A percentile compares a stretch with the other conserved stretches of the same genome.
phyloP scores from a whole-genome alignment of 805 yeast genomes.

The Ogataea chonburiensis region DNA sequence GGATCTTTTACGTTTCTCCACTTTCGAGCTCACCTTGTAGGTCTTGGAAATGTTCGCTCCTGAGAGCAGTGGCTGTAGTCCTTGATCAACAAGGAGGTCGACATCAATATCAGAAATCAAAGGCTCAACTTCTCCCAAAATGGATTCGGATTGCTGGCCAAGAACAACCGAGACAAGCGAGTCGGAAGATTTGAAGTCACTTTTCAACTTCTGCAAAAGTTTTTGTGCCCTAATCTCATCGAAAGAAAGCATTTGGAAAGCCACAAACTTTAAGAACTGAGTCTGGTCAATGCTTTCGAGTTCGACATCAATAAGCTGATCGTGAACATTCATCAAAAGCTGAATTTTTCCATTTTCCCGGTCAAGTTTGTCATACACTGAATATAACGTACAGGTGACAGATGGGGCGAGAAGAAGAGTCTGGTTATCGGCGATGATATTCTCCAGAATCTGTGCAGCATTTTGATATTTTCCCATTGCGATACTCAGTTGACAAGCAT shows the following conservation, averaged over 20 bases:
- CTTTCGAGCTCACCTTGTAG: constrained; percentile 12
- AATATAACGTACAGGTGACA: constrained; percentile 47
- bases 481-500: constrained; percentile 37
- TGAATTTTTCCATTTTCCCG: constrained; percentile 34
- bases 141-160: constrained; percentile 9
- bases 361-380: constrained; percentile 48
- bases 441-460: constrained; percentile 39
- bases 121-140: constrained; percentile 25
- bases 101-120: constrained; percentile 34
- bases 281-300: constrained; percentile 19
- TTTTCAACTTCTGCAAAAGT: constrained; percentile 28
- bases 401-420: constrained; percentile 39
- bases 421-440: constrained; percentile 18
- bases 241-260: constrained; percentile 39
- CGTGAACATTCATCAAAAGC: constrained; percentile 34
- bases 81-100: constrained; percentile 30
- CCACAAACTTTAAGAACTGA: constrained; percentile 34
- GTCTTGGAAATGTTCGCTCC: constrained; percentile 12
- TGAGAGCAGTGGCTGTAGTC: constrained; percentile 28
- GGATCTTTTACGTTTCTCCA: constrained; percentile 26
- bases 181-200: constrained; percentile 17
- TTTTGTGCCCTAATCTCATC: constrained; percentile 33
- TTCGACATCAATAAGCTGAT: constrained; percentile 18
- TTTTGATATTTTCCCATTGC: constrained; percentile 32
- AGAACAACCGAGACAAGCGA: constrained; percentile 25